Base-by-base conservation (phyloP, 352 stramenopile genomes). In the Phytophthora capsici region DNA sequence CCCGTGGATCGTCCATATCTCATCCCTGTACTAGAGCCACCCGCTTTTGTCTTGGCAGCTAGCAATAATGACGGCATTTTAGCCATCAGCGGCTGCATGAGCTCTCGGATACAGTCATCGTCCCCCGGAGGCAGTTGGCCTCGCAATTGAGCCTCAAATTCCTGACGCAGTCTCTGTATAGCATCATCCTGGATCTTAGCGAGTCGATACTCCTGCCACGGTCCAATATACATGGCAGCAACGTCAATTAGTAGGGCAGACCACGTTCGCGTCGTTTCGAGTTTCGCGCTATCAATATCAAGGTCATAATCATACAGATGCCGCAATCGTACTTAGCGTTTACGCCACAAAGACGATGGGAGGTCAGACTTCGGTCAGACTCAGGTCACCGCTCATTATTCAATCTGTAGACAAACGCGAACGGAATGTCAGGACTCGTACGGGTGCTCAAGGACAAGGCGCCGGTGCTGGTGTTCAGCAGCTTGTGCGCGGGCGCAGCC, bases 121-220 rank as follows among this genome's bases (percentile, higher is more conserved):
- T 90, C 82, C 8, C 65, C 59, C 10, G 73, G 53, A 13, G 77
- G 70, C 12, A 90, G 40, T 60, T 92, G 75, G 17, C 66, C 74
- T 19, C 74, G 73, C 28, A 92, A 63, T 43, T 92, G 74, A 48
- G 75, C 69, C 36, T 92, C 82, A 73, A 71, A 91, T 50, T 93
- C 82, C 32, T 82, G 63, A 2, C 74, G 80, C 19, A 94, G 75
- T 34, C 78, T 72, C 69, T 93, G 77, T 36, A 93, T 81, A 26
- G 82, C 80, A 64, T 91, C 77, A 32, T 92, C 81, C 69, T 95
- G 84, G 69, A 95, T 84, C 75, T 93, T 91, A 19, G 87, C 84
- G 46, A 93, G 79, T 3, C 86, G 82, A 66, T 93, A 95, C 69
- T 95, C 84, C 60, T 95, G 87, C 83, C 84, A 95, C 51, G 84